Conservation (phyloP, 352 stramenopile species). For the Globisporangium paroecandrum region DNA sequence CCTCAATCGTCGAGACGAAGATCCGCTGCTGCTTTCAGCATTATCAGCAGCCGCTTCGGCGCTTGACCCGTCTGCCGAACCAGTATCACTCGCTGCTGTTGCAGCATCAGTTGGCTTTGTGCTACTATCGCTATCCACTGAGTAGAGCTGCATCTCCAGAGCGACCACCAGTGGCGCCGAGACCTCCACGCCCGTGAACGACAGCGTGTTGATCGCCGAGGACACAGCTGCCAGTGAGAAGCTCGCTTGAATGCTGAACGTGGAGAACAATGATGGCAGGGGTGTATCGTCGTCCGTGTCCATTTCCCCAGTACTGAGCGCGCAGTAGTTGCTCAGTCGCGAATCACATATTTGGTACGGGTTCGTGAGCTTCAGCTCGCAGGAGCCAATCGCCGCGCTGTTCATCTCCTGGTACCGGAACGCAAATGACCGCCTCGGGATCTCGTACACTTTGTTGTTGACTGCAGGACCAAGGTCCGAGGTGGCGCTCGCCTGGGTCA, state of each 20-base stretch:
- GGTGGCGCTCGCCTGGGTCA: neutral
- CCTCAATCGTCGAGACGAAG: neutral
- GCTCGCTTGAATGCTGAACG: neutral
- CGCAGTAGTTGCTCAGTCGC: conserved; percentile 3
- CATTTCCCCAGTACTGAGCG: neutral
- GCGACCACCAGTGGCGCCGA: neutral
- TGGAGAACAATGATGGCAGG: neutral
- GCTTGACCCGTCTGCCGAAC: neutral
- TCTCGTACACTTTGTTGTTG: conserved; percentile 7
- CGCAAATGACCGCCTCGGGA: neutral
- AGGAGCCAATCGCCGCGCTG: neutral
- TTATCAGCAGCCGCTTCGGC: neutral
- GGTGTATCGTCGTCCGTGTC: neutral
- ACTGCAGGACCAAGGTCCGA: neutral
- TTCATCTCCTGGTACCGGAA: conserved; percentile 1
- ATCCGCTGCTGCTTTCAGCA: neutral
- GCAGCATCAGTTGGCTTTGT: neutral
- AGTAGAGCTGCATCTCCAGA: neutral
- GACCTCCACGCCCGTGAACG: neutral
- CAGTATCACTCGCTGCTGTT: neutral
- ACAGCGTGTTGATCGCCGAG: conserved; percentile 1
- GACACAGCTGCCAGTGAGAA: neutral
- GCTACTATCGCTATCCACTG: neutral
- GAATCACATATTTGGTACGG: neutral
- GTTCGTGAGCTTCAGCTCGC: neutral